Evolutionary conservation across 2,329 filamentous ascomycete species (phyloP).

Genomic region (Fonsecaea erecta): DNA sequence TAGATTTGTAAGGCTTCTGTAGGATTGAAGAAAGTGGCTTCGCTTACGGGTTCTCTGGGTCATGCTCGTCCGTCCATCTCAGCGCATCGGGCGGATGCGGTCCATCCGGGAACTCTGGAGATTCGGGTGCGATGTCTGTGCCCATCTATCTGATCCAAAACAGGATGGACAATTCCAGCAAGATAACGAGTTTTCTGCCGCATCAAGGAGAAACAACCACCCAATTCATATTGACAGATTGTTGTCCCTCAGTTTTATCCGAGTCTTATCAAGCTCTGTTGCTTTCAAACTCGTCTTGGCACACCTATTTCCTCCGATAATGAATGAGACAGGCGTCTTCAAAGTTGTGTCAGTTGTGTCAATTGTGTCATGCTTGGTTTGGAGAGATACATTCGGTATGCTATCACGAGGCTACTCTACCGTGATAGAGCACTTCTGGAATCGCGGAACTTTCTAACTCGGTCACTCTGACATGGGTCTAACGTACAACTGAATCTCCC

Average conservation of each 20-base stretch:
- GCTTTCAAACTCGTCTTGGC: constrained; percentile 4
- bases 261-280: background rate
- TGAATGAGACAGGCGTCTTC: too few species aligned
- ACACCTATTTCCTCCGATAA: background rate
- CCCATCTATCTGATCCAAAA: background rate
- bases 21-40: background rate
- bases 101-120: background rate
- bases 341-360: too few species aligned
- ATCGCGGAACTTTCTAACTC: too few species aligned
- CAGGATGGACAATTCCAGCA: background rate
- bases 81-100: background rate
- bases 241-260: background rate
- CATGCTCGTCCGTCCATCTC: background rate
- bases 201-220: background rate
- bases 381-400: too few species aligned
- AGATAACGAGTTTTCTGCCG: background rate
- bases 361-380: too few species aligned
- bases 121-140: background rate
- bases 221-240: background rate
- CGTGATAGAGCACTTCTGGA: too few species aligned
- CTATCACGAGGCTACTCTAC: too few species aligned
- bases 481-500: too few species aligned
- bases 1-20: background rate
- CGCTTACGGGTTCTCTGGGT: constrained; percentile 1
- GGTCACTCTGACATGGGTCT: too few species aligned